A percentile compares a stretch with the other conserved stretches of the same genome.
These are phyloP conservation scores for Clavariopsis aquatica DNA, from an alignment of 495 filamentous ascomycete species.

Conservation along the genomic window DNA sequence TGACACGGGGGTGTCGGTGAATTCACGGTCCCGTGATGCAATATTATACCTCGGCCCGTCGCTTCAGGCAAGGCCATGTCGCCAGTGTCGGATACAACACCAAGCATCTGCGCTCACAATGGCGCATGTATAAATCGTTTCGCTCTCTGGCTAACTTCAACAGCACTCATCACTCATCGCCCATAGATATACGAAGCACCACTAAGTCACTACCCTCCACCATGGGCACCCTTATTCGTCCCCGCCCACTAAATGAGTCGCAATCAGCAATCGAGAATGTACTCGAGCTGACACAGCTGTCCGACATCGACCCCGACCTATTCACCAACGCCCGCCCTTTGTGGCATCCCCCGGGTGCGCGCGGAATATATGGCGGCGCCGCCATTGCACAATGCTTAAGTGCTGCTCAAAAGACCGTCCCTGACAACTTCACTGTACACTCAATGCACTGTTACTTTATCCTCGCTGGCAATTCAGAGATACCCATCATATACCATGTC, in stretches of 20 bases:
- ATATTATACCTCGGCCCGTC: not conserved
- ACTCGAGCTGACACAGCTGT: conserved; percentile 76
- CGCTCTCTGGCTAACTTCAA: not conserved
- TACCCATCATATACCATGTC: conserved; percentile 90
- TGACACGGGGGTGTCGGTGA: not conserved
- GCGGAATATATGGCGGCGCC: conserved; percentile 89
- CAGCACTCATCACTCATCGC: not conserved
- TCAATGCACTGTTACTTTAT: conserved; percentile 99
- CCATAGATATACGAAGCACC: no score
- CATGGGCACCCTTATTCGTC: conserved; percentile 60
- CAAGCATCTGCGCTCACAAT: not conserved
- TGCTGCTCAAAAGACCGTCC: conserved; percentile 85
- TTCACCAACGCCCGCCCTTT: conserved; percentile 90
- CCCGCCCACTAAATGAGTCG: conserved; percentile 68
- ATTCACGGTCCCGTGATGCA: not conserved
- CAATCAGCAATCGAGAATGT: conserved; percentile 85
- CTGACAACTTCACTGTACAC: conserved; percentile 76
- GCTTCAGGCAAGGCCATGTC: not conserved
- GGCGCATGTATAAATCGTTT: not conserved
- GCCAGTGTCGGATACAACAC: not conserved
- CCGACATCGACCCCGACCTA: conserved; percentile 75
- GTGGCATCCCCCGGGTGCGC: conserved; percentile 88
- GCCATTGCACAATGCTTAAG: conserved; percentile 90
- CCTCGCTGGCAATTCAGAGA: conserved; percentile 77
- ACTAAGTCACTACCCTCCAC: no score